Conservation (phyloP, 2,329 filamentous ascomycete genomes). For the Fusarium bulbicola region DNA sequence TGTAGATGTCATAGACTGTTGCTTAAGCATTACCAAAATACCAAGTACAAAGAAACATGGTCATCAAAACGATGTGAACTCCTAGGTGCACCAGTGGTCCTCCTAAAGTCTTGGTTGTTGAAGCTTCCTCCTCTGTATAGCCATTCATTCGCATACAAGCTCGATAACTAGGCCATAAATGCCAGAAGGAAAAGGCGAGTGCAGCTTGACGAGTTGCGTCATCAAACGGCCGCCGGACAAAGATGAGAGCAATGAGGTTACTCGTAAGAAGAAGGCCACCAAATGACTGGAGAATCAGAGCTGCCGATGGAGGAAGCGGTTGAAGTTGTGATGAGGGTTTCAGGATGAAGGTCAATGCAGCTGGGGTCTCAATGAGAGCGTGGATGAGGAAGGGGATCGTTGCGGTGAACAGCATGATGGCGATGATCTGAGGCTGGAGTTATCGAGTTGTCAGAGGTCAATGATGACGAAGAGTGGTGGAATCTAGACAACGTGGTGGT, state of each 20-base stretch:
- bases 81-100: slow-evolving; percentile 57
- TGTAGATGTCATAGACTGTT: slow-evolving; percentile 15
- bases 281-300: slow-evolving; percentile 57
- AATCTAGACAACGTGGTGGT: not conserved
- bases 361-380: slow-evolving; percentile 51
- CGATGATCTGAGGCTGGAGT: not conserved
- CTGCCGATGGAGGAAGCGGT: slow-evolving; percentile 50
- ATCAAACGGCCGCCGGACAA: slow-evolving; percentile 47
- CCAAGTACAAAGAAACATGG: slow-evolving; percentile 45
- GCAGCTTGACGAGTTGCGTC: slow-evolving; percentile 48
- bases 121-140: slow-evolving; percentile 6
- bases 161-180: slow-evolving; percentile 58
- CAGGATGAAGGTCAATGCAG: slow-evolving; percentile 58
- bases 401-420: slow-evolving; percentile 1
- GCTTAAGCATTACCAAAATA: slow-evolving; percentile 20
- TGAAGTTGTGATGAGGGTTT: slow-evolving; percentile 54
- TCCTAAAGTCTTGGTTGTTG: slow-evolving; percentile 49
- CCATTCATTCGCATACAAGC: slow-evolving; percentile 50
- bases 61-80: slow-evolving; percentile 52
- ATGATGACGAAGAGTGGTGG: not conserved
- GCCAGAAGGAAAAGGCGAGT: slow-evolving; percentile 57
- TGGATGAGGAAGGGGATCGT: slow-evolving; percentile 51
- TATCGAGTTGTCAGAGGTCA: not conserved
- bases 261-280: slow-evolving; percentile 58
- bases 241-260: slow-evolving; percentile 53